Base-by-base conservation (phyloP, 1,139 yeast species). In the Taphrina deformans region DNA sequence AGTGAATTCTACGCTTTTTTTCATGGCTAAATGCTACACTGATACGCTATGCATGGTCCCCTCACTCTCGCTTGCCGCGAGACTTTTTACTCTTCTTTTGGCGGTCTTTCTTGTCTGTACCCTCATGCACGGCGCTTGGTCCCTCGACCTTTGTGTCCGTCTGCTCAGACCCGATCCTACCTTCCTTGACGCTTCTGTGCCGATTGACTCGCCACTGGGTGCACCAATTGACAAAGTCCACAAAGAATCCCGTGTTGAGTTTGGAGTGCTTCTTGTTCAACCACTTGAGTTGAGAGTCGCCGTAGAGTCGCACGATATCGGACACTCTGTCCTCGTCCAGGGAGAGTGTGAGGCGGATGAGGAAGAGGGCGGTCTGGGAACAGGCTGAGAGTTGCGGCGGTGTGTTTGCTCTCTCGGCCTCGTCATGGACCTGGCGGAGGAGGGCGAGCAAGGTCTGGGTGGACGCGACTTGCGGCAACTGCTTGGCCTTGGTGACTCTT, bases 211-310 rank as follows among this genome's bases (percentile, higher is more conserved):
- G 63, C 45, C 55, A 59, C 35, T 48, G 56, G 1, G 63, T 44
- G 41, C 53, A 50, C 95, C 96, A 92, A 75, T 90, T 90, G 72
- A 88, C 81, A 69, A 90, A 85, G 71, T 91, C 97, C 70, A 85
- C 82, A 75, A 89, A 89, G 72, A 89, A 74, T 14, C 84, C 80
- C 1, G 89, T 81, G 33, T 83, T 83, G 50, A 84, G 78, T 71
- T 83, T 84, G 66, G 83, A 79, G 59, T 77, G 77, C 45, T 79
- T 58, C 40, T 67, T 75, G 31, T 38, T 26, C 59, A 86, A 82
- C 96, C 96, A 90, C 21, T 74, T 72, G 70, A 84, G 82, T 74
- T 89, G 73, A 10, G 87, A 77, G 0, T 73, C 74, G 3, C 82
- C 71, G 74, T 90, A 91, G 16, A 85, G 71, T 59, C 82, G 85